Base-by-base conservation (phyloP, 2,329 filamentous ascomycete species). In the Penicillium sclerotiorum region DNA sequence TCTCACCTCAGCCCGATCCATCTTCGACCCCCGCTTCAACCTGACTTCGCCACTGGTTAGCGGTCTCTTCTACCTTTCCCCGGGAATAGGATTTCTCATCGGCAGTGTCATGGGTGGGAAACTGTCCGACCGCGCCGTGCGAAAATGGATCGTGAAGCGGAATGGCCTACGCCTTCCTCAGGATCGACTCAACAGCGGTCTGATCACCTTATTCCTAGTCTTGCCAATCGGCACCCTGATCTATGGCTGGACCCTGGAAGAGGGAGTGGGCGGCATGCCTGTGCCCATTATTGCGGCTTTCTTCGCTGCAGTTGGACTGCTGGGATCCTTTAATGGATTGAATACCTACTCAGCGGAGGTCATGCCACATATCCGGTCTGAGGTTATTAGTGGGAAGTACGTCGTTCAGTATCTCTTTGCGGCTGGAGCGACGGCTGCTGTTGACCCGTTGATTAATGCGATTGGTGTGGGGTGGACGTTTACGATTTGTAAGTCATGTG, bases 381-480 rank as follows among this genome's bases (percentile, higher is more conserved):
- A 93, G 63, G 87, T 92, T 2, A 84, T 90, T 45, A 86, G 87
- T 1, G 87, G 88, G 1, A 94, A 94, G 67, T 94, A 92, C 68
- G 83, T 90, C 55, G 76, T 89, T 30, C 79, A 90, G 21, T 94
- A 93, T 69, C 63, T 90, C 3, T 88, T 90, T 55, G 88, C 84
- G 1, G 88, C 87, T 9, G 75, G 80, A 3, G 87, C 82, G 0
- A 88, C 83, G 6, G 89, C 86, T 0, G 81, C 83, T 0, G 88
- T 89, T 51, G 74, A 93, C 45, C 90, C 90, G 0, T 82, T 86
- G 8, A 81, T 92, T 23, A 73, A 89, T 50, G 74, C 70, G 21
- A 87, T 93, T 48, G 89, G 90, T 4, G 85, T 93, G 0, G 90
- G 89, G 0, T 91, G 88, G 87, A 90, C 90, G 65, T 85, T 82